Percentiles rank a stretch among this genome's conserved stretches.
Conservation (phyloP, 768 basidiomycete species). For the Phylloporus sp. region DNA sequence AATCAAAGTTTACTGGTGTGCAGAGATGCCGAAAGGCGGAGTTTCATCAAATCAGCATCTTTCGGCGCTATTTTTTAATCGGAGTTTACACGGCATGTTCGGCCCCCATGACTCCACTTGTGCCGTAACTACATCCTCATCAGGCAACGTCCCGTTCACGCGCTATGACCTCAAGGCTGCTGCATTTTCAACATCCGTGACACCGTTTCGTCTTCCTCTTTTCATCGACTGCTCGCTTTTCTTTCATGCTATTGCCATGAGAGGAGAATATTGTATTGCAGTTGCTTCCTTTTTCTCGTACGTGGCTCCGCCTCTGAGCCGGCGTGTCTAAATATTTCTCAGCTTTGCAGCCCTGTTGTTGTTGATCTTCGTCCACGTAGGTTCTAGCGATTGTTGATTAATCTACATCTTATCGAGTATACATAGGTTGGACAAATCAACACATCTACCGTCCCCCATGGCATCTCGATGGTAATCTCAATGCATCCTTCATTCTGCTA, state of each 20-base stretch:
- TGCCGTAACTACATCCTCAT: conserved; percentile 9
- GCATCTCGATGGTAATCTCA: conserved; percentile 63
- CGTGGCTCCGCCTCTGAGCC: conserved; percentile 24
- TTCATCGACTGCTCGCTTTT: conserved; percentile 12
- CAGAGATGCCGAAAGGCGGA: not conserved
- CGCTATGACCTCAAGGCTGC: conserved; percentile 22
- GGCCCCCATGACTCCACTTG: conserved; percentile 2
- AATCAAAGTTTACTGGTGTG: conserved; percentile 3
- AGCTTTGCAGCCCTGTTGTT: conserved; percentile 43
- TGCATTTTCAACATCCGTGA: conserved; percentile 19
- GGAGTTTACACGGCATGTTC: conserved; percentile 19
- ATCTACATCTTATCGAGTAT: conserved; percentile 20
- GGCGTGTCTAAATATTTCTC: conserved; percentile 11
- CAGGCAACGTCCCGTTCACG: conserved; percentile 7
- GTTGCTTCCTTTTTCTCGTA: conserved; percentile 71
- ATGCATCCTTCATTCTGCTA: not conserved
- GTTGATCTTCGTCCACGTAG: conserved; percentile 79
- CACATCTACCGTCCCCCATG: conserved; percentile 66
- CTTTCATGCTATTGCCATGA: conserved; percentile 41
- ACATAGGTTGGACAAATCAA: conserved; percentile 78
- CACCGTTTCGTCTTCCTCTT: conserved; percentile 14
- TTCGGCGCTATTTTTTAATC: conserved; percentile 9
- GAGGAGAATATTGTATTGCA: conserved; percentile 74
- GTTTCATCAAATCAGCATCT: not conserved
- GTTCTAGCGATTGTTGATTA: conserved; percentile 27